Conservation (phyloP, 306 rosid species). For the Neltuma alba region DNA sequence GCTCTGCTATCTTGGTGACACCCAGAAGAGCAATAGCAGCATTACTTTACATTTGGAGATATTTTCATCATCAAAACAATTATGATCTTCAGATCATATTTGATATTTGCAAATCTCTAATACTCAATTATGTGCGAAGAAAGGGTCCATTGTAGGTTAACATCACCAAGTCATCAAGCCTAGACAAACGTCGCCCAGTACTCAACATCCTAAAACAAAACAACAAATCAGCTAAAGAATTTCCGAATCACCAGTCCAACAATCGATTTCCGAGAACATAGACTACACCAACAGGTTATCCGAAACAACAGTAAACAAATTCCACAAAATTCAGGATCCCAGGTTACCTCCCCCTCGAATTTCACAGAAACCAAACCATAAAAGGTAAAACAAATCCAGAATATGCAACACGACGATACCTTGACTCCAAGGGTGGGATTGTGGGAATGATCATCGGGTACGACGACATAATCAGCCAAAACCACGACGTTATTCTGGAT, state of each 20-base stretch:
- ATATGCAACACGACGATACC: slow-evolving; percentile 42
- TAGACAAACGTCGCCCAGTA: not conserved
- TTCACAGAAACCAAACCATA: slow-evolving; percentile 25
- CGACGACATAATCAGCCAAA: slow-evolving; percentile 78
- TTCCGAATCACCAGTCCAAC: slow-evolving; percentile 3
- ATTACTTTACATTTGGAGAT: not conserved
- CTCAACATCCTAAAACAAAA: not conserved
- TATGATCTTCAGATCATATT: slow-evolving; percentile 25
- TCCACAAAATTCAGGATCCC: not conserved
- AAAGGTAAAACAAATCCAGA: not conserved
- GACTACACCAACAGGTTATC: not conserved
- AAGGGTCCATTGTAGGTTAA: slow-evolving; percentile 15
- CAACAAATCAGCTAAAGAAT: slow-evolving; percentile 1
- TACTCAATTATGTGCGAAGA: not conserved
- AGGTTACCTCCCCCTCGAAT: not conserved
- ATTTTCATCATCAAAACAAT: not conserved
- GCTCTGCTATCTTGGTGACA: slow-evolving; percentile 14
- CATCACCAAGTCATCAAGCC: not conserved
- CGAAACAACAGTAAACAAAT: not conserved
- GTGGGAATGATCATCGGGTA: slow-evolving; percentile 51
- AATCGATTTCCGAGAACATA: not conserved
- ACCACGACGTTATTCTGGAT: slow-evolving; percentile 89
- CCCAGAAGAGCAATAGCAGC: slow-evolving; percentile 8
- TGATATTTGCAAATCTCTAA: slow-evolving; percentile 22
- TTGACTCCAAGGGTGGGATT: slow-evolving; percentile 70